A percentile compares a stretch with the other conserved stretches of the same genome.
Conservation (phyloP, 768 basidiomycete species). For the Rhodotorula diobovata region DNA sequence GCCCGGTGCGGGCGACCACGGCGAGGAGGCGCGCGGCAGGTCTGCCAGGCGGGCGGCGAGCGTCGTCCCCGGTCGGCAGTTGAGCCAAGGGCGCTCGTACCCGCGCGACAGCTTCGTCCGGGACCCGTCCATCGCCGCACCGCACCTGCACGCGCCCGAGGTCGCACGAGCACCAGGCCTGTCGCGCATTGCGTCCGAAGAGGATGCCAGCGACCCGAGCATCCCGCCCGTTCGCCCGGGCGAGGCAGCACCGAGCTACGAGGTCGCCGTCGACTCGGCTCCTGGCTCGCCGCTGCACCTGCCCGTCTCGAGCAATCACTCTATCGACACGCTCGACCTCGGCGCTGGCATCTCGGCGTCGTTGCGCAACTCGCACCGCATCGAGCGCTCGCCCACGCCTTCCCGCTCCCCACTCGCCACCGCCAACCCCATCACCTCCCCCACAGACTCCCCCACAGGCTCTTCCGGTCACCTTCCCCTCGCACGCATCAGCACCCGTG, state of each 20-base stretch:
- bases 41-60: conserved; percentile 22
- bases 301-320: background rate
- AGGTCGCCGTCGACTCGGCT: conserved; percentile 17
- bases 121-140: background rate
- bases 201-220: background rate
- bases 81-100: conserved; percentile 28
- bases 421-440: background rate
- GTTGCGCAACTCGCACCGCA: background rate
- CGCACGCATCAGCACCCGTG: conserved; percentile 1
- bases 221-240: conserved; percentile 27
- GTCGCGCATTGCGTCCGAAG: conserved; percentile 27
- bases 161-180: conserved; percentile 1
- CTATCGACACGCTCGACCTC: background rate
- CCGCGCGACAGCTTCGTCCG: conserved; percentile 16
- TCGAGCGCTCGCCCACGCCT: conserved; percentile 13
- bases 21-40: conserved; percentile 28
- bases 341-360: background rate
- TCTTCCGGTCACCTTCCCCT: background rate
- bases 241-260: conserved; percentile 32
- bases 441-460: background rate
- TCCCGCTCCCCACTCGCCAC: conserved; percentile 31
- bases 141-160: background rate
- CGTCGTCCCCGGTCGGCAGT: conserved; percentile 19
- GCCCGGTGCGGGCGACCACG: conserved; percentile 44
- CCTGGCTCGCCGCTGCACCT: conserved; percentile 15